Conservation (phyloP, 257 asterid genomes). For the Przewalskia tangutica region DNA sequence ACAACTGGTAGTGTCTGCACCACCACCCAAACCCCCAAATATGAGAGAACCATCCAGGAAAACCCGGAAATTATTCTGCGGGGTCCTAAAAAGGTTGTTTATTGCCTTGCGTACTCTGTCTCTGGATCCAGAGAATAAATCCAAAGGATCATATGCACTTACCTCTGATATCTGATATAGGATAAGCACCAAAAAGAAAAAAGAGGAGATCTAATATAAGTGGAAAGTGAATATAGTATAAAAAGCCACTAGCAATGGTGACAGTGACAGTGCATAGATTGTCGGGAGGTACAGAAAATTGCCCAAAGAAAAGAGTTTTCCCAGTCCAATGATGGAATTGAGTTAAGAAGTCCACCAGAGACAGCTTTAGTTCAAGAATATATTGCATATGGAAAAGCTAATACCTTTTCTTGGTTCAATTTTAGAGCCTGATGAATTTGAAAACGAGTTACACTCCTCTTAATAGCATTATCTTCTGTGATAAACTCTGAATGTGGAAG, state of each 20-base stretch:
- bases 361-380: background rate
- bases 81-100: conserved; percentile 51
- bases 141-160: conserved; percentile 80
- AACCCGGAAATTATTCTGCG: conserved; percentile 88
- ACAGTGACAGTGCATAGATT: background rate
- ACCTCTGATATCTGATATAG: conserved; percentile 52
- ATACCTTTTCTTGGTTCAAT: conserved; percentile 57
- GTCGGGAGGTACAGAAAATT: background rate
- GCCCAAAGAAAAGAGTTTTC: background rate
- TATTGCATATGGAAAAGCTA: background rate
- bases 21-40: conserved; percentile 72
- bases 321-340: background rate
- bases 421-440: conserved; percentile 84
- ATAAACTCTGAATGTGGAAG: conserved; percentile 72
- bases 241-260: background rate
- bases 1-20: conserved; percentile 26
- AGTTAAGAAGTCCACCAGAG: background rate
- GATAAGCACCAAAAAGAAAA: background rate
- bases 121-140: conserved; percentile 75
- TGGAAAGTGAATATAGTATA: background rate
- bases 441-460: conserved; percentile 62
- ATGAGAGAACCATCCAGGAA: conserved; percentile 70
- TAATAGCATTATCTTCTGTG: conserved; percentile 50
- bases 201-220: background rate
- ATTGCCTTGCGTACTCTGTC: conserved; percentile 61